phyloP scores from a whole-genome alignment of 1,284 basidiomycete genomes.

The Ganoderma meredithae region DNA sequence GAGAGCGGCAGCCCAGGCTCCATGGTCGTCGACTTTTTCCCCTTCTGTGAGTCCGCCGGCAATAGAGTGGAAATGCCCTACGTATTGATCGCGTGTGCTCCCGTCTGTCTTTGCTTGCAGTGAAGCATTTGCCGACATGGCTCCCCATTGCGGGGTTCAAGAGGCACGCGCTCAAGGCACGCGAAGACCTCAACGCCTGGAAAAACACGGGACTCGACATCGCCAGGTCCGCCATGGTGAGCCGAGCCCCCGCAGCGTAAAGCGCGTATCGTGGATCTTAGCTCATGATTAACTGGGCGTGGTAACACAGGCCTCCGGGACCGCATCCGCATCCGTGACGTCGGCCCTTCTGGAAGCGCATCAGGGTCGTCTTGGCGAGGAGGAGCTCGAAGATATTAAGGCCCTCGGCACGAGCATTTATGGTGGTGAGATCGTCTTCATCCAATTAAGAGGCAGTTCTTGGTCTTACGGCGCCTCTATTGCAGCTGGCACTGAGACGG shows the following conservation, averaged over 20 bases:
- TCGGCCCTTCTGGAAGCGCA: conserved; percentile 12
- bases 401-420: conserved; percentile 30
- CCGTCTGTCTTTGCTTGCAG: conserved; percentile 7
- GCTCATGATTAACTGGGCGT: not conserved
- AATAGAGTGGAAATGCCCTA: not conserved
- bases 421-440: conserved; percentile 26
- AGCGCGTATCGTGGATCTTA: not conserved
- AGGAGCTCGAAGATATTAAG: conserved; percentile 30
- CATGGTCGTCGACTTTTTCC: conserved; percentile 37
- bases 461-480: conserved; percentile 16
- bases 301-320: conserved; percentile 3
- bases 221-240: conserved; percentile 31
- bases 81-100: not conserved
- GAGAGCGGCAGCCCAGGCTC: conserved; percentile 30
- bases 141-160: conserved; percentile 30
- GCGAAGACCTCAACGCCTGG: conserved; percentile 23
- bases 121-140: conserved; percentile 30
- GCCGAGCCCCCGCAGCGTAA: conserved; percentile 5
- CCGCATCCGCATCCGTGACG: conserved; percentile 6
- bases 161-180: conserved; percentile 17
- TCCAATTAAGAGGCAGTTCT: conserved; percentile 26
- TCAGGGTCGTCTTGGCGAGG: conserved; percentile 6
- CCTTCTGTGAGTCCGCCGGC: conserved; percentile 25
- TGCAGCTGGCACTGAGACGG: conserved; percentile 38
- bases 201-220: conserved; percentile 29